Evolutionary conservation across 768 basidiomycete genomes (phyloP).

Genomic region (Rhodotorula diobovata): DNA sequence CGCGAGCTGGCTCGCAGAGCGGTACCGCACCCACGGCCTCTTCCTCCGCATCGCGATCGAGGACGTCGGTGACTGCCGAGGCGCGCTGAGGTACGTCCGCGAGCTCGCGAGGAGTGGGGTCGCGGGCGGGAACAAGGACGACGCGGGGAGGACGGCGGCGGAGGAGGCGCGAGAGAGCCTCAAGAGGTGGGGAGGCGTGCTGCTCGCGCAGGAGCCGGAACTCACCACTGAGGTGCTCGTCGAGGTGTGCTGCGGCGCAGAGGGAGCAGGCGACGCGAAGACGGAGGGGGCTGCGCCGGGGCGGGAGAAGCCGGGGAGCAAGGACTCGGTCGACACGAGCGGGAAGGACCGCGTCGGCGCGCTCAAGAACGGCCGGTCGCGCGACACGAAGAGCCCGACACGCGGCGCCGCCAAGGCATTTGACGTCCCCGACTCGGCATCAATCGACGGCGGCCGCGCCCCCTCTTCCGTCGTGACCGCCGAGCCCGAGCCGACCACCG

Average conservation of each 20-base stretch:
- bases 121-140: constrained; percentile 52
- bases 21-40: constrained; percentile 86
- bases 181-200: constrained; percentile 61
- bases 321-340: neutral
- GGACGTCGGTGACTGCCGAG: constrained; percentile 73
- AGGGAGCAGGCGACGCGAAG: neutral
- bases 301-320: neutral
- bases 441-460: neutral
- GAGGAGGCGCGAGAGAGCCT: constrained; percentile 14
- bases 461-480: neutral
- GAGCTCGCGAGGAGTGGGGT: constrained; percentile 52
- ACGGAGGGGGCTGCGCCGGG: constrained; percentile 31
- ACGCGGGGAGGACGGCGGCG: neutral
- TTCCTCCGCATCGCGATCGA: constrained; percentile 91
- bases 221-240: constrained; percentile 88
- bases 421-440: constrained; percentile 3
- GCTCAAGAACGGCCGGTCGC: neutral
- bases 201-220: constrained; percentile 74
- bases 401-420: neutral
- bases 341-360: neutral
- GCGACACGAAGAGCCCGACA: neutral
- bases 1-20: constrained; percentile 84
- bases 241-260: constrained; percentile 73
- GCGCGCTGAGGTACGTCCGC: constrained; percentile 75
- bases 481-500: neutral